A percentile compares a stretch with the other conserved stretches of the same genome.
These are phyloP conservation scores for Phytophthora sp. DNA, from an alignment of 352 stramenopile genomes.

Conservation along the genomic window DNA sequence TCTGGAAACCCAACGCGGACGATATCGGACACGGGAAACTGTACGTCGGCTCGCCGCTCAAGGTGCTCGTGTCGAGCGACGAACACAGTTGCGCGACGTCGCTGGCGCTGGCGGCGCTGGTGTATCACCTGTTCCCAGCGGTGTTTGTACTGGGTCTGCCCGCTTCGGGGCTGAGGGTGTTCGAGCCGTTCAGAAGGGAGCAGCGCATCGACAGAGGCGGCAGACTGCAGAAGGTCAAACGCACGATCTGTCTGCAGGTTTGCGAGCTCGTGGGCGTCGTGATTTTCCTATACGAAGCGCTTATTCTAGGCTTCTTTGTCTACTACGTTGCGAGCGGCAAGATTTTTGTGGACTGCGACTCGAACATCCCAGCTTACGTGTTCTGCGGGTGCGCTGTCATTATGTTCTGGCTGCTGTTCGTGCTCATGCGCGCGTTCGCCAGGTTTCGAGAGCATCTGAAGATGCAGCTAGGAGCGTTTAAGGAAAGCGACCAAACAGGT, in stretches of 20 bases:
- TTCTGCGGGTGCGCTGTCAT: slow-evolving; percentile 50
- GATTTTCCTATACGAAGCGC: slow-evolving; percentile 57
- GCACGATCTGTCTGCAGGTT: slow-evolving; percentile 76
- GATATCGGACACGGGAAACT: slow-evolving; percentile 40
- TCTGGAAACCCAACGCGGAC: slow-evolving; percentile 33
- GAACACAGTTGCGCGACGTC: slow-evolving; percentile 55
- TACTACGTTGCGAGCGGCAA: slow-evolving; percentile 64
- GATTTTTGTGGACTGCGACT: slow-evolving; percentile 60
- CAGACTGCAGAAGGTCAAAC: slow-evolving; percentile 78
- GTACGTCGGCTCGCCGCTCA: slow-evolving; percentile 53
- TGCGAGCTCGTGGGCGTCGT: slow-evolving; percentile 72
- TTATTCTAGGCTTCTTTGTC: slow-evolving; percentile 55
- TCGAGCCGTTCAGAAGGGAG: slow-evolving; percentile 79
- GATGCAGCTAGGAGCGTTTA: slow-evolving; percentile 85
- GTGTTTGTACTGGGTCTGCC: slow-evolving; percentile 71
- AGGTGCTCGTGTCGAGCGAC: slow-evolving; percentile 44
- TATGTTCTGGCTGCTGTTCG: slow-evolving; percentile 70
- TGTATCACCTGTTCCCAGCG: slow-evolving; percentile 73
- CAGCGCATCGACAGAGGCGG: slow-evolving; percentile 62
- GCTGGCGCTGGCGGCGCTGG: slow-evolving; percentile 59
- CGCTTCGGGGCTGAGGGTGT: slow-evolving; percentile 62
- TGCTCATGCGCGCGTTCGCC: slow-evolving; percentile 73
- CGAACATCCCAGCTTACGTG: slow-evolving; percentile 49
- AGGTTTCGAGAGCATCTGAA: slow-evolving; percentile 86
- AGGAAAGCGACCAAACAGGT: slow-evolving; percentile 81